phyloP scores from a whole-genome alignment of 2,329 filamentous ascomycete genomes.

The Apiospora rasikravindrae region DNA sequence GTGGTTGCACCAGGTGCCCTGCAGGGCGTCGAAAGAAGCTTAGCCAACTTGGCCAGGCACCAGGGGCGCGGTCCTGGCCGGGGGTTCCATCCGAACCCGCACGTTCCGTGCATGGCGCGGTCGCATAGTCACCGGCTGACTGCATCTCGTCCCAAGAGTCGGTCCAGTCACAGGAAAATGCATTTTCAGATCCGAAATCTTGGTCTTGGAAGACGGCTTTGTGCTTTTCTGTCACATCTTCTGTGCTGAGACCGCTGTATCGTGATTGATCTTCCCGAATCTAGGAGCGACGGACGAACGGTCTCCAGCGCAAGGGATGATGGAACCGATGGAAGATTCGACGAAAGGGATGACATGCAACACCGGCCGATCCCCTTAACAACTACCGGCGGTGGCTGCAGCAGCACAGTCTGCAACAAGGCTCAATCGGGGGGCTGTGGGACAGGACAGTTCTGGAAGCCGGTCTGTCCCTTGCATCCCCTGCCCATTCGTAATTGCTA shows the following conservation, averaged over 20 bases:
- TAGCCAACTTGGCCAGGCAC: not conserved
- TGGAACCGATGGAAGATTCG: not conserved
- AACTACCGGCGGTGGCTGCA: not conserved
- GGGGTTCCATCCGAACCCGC: conserved; percentile 4
- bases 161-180: not conserved
- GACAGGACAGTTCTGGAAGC: not conserved
- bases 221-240: not conserved
- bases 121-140: not conserved
- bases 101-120: conserved; percentile 1
- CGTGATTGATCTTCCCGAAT: conserved; percentile 9
- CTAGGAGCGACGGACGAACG: not conserved
- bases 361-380: not conserved
- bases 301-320: not conserved
- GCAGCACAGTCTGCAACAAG: not conserved
- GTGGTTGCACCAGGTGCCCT: not conserved
- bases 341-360: not conserved
- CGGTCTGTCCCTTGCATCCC: not conserved
- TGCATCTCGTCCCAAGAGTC: not conserved
- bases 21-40: not conserved
- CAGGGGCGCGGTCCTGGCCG: not conserved
- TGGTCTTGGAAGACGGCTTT: not conserved
- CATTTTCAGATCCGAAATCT: not conserved
- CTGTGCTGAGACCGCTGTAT: not conserved
- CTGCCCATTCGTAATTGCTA: not conserved
- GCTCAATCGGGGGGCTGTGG: not conserved